These are phyloP conservation scores for Coemansia brasiliensis DNA, from an alignment of 192 early-diverging fungal genomes.

Conservation along the genomic window DNA sequence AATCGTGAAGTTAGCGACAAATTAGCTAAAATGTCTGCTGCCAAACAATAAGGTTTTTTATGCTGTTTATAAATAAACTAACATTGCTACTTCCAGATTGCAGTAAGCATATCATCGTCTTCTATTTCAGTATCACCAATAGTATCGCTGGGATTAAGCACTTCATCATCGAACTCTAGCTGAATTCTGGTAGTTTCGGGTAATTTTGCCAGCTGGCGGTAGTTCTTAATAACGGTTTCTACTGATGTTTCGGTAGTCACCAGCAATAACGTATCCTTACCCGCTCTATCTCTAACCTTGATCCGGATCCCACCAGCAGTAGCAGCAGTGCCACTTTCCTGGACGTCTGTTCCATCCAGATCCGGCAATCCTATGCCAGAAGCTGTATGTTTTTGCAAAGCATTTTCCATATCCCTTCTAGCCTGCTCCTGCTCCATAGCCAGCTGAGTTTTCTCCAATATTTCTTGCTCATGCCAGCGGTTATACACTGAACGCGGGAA, in stretches of 20 bases:
- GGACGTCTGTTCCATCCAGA: no score
- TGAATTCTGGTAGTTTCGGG: conserved; percentile 5
- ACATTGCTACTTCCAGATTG: conserved; percentile 28
- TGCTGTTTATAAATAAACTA: not conserved
- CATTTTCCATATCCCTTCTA: conserved; percentile 27
- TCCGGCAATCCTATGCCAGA: no score
- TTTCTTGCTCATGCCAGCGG: conserved; percentile 26
- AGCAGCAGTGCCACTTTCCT: no score
- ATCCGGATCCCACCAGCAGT: conserved; percentile 29
- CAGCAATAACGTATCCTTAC: conserved; percentile 35
- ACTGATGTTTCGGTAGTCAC: conserved; percentile 42
- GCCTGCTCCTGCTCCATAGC: conserved; percentile 34
- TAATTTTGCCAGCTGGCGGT: conserved; percentile 42
- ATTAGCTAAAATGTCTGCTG: conserved; percentile 59
- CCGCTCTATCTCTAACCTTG: conserved; percentile 35
- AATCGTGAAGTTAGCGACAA: conserved; percentile 74
- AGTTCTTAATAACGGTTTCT: conserved; percentile 51
- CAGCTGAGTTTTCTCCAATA: conserved; percentile 18
- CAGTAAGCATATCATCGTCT: conserved; percentile 56
- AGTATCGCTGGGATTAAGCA: conserved; percentile 39
- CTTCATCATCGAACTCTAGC: conserved; percentile 62
- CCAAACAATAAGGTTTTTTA: conserved; percentile 35
- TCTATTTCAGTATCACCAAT: conserved; percentile 55
- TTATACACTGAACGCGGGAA: conserved; percentile 40
- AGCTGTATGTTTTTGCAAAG: no score